Evolutionary conservation across 73 alveolate species (phyloP).

Genomic region (Paraurostyla sp.): DNA sequence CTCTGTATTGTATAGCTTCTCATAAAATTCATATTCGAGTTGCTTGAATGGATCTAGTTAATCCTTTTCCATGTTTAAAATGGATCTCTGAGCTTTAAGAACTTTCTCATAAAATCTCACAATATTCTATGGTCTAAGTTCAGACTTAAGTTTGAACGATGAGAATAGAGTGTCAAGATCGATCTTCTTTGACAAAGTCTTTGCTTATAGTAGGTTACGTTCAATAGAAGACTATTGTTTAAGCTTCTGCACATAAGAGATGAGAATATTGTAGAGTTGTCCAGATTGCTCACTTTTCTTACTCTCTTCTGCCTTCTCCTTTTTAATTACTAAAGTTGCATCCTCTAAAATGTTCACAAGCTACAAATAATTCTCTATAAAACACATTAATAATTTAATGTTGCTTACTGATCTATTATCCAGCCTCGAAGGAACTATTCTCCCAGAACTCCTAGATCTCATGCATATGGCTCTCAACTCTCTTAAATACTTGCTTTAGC

Average conservation of each 20-base stretch:
- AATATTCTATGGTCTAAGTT: slow-evolving; percentile 87
- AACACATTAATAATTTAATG: too few relatives aligned
- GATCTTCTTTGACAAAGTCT: slow-evolving; percentile 75
- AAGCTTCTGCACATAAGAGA: slow-evolving; percentile 77
- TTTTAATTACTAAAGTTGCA: slow-evolving; percentile 76
- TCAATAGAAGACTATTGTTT: slow-evolving; percentile 80
- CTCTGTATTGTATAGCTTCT: slow-evolving; percentile 30
- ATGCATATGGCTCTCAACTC: slow-evolving; percentile 75
- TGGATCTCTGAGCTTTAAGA: slow-evolving; percentile 80
- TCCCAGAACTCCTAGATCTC: slow-evolving; percentile 79
- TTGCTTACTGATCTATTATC: slow-evolving; percentile 34
- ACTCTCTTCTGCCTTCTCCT: slow-evolving; percentile 86
- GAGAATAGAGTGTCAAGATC: slow-evolving; percentile 78
- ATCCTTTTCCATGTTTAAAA: slow-evolving; percentile 85
- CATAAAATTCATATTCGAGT: slow-evolving; percentile 57
- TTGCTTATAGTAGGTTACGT: slow-evolving; percentile 78
- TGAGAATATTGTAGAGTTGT: slow-evolving; percentile 76
- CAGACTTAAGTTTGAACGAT: slow-evolving; percentile 79
- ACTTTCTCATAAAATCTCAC: slow-evolving; percentile 88
- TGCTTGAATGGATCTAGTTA: slow-evolving; percentile 75
- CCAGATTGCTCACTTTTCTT: slow-evolving; percentile 85
- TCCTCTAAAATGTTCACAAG: slow-evolving; percentile 82
- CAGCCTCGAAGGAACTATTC: slow-evolving; percentile 45
- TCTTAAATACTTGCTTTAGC: slow-evolving; percentile 78
- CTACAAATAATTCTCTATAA: slow-evolving; percentile 65